Evolutionary conservation across 768 basidiomycete species (phyloP).

Genomic region (Lactarius vividus): DNA sequence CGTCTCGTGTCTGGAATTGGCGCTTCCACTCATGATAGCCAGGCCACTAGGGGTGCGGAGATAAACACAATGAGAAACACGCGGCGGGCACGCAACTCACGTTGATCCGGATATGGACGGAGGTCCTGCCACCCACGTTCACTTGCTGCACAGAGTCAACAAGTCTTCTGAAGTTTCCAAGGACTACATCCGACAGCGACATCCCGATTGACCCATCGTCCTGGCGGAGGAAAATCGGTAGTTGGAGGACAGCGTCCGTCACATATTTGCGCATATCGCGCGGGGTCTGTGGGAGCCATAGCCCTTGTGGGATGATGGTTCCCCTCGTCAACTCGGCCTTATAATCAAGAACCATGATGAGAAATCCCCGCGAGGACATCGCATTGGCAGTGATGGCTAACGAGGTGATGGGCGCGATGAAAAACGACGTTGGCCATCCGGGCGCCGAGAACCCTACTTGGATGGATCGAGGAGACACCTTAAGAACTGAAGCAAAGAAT

Average conservation of each 20-base stretch:
- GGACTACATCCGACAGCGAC: slow-evolving; percentile 23
- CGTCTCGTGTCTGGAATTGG: slow-evolving; percentile 29
- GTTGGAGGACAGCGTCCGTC: slow-evolving; percentile 21
- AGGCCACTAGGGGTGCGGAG: slow-evolving; percentile 20
- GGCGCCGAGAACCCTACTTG: slow-evolving; percentile 22
- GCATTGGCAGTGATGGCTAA: slow-evolving; percentile 13
- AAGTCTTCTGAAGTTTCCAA: slow-evolving; percentile 24
- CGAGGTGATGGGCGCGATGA: slow-evolving; percentile 9
- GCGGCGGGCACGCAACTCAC: slow-evolving; percentile 6
- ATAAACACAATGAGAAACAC: neutral
- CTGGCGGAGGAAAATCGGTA: slow-evolving; percentile 28
- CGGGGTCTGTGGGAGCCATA: slow-evolving; percentile 25
- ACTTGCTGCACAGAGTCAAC: slow-evolving; percentile 17
- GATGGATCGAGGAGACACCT: slow-evolving; percentile 14
- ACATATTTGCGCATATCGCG: slow-evolving; percentile 26
- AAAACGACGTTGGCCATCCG: slow-evolving; percentile 23
- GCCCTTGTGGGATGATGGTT: slow-evolving; percentile 21
- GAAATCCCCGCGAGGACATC: slow-evolving; percentile 21
- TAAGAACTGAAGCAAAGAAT: slow-evolving; percentile 16
- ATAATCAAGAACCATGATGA: slow-evolving; percentile 26
- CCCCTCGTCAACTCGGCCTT: slow-evolving; percentile 15
- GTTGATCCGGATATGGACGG: slow-evolving; percentile 26
- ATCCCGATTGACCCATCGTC: slow-evolving; percentile 24
- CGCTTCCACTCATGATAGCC: slow-evolving; percentile 28
- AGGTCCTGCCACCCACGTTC: slow-evolving; percentile 25